Conservation (phyloP, 176 grass and related monocot species). For the Chrysopogon serrulatus region DNA sequence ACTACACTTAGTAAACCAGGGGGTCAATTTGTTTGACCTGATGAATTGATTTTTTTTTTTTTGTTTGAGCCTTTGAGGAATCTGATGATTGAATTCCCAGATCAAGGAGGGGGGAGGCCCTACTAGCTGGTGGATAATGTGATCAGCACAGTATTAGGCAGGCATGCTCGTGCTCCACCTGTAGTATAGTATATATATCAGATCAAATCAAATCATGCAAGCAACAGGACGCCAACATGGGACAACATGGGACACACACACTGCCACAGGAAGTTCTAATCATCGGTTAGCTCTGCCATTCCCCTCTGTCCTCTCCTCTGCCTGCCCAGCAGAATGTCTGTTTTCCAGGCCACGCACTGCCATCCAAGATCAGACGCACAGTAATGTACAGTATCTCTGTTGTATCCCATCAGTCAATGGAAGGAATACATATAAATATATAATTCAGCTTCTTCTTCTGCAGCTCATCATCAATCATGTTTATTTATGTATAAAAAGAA, state of each 20-base stretch:
- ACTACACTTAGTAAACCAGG: background rate
- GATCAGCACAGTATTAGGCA: background rate
- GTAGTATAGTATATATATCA: too few relatives aligned
- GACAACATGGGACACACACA: background rate
- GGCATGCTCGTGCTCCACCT: conserved; percentile 5
- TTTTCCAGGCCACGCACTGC: background rate
- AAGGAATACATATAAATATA: background rate
- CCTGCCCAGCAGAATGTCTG: background rate
- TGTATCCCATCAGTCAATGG: background rate
- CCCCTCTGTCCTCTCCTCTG: background rate
- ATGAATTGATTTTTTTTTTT: too few relatives aligned
- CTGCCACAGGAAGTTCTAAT: background rate
- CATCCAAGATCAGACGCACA: background rate
- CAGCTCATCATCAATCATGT: background rate
- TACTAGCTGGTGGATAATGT: conserved; percentile 33
- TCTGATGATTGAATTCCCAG: background rate
- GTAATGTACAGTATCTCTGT: background rate
- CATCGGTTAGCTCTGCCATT: background rate
- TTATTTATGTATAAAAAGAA: background rate
- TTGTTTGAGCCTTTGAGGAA: too few relatives aligned
- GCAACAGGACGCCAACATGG: background rate
- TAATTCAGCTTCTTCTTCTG: background rate
- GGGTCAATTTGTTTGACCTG: conserved; percentile 6
- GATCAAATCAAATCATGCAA: conserved; percentile 29
- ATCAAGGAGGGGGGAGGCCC: background rate